Conservation (phyloP, 345 rosid species). For the Fremontodendron californicum region DNA sequence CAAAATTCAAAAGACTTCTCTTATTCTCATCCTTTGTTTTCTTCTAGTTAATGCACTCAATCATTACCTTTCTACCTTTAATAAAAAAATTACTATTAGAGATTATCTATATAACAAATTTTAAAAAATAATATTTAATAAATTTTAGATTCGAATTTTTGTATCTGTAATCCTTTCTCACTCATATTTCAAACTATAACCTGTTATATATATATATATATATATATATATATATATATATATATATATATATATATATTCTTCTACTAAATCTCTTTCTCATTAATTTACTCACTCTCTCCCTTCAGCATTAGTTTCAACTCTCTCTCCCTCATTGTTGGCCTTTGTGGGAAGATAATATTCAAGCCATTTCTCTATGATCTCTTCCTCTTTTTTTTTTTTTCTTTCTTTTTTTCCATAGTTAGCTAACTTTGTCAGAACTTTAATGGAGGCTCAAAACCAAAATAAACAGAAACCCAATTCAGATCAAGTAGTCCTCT, state of each 20-base stretch:
- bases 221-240: no score
- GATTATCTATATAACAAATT: no score
- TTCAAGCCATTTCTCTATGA: neutral
- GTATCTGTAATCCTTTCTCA: no score
- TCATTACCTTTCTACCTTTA: neutral
- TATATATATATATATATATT: no score
- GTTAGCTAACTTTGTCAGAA: neutral
- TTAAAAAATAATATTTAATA: no score
- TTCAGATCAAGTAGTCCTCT: conserved; percentile 7
- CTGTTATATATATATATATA: no score
- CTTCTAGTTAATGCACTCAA: neutral
- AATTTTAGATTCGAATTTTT: no score
- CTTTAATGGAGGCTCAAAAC: conserved; percentile 11
- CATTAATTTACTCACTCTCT: neutral
- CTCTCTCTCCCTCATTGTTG: neutral
- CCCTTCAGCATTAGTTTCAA: neutral
- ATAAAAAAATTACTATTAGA: no score
- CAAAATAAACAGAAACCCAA: neutral
- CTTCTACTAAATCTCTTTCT: neutral
- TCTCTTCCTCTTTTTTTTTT: neutral
- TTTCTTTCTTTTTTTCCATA: no score
- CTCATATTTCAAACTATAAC: no score
- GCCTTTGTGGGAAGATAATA: neutral
- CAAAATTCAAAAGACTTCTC: neutral
- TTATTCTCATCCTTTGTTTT: neutral